Evolutionary conservation across 441 rosid genomes (phyloP), one percentile per base, ranked within the genome.

Genomic region (Croton laevigatus): DNA sequence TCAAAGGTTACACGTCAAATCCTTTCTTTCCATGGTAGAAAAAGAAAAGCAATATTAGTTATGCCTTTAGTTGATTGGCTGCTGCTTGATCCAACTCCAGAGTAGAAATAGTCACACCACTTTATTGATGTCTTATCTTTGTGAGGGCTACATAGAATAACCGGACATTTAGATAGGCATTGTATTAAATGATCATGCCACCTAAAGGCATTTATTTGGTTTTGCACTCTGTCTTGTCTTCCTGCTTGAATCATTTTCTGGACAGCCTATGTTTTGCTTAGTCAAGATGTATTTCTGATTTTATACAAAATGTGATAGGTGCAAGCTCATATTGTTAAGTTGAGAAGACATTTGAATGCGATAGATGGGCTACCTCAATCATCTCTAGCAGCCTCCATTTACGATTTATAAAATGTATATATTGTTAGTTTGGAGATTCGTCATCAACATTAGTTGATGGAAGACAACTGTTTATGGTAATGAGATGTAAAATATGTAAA

Each of bases 241-340:
- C 62, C 61, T 44, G 52, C 27, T 61, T 66, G 48, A 40, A 44
- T 36, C 16, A 36, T 71, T 61, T 48, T 32, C 37, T 69, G 73
- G 71, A 54, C 53, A 27, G 62, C 20, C 38, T 32, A 27, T 10
- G 37, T 19, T 23, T 20, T 38, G 8, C 53, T 48, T 51, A 61
- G 27, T 37, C 53, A 38, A 69, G 20, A n/a, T 57, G 23, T 64
- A 5, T 46, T 38, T 14, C 36, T 80, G 69, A 72, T 61, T 22
- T 8, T 68, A 14, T 72, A 40, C 73, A 69, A 57, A n/a, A 65
- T 72, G 59, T 81, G 55, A 72, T 59, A 93, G 98, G 94, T 91
- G 77, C 94, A 88, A 86, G 94, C 86, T 62, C 86, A 88, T 65
- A 91, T 91, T 49, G 70, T 83, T 66, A 82, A 85, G 89, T 85